These are phyloP conservation scores for Quercus tomentella DNA, from an alignment of 331 rosid genomes.

Conservation along the genomic window DNA sequence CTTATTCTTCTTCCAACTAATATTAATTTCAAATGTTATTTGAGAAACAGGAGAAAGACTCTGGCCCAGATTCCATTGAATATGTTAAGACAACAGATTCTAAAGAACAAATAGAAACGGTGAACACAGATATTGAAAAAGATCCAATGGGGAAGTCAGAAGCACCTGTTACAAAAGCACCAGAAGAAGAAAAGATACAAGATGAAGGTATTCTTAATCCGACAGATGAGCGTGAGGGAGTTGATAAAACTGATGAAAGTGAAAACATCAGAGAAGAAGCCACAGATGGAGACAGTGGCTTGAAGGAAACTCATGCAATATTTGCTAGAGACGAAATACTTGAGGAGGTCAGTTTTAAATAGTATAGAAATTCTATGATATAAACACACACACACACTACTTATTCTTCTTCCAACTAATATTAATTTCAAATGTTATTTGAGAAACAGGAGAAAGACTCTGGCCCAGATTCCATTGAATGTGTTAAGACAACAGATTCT, in stretches of 20 bases:
- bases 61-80: background rate
- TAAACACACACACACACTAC: background rate
- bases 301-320: background rate
- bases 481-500: slow-evolving; percentile 8
- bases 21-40: background rate
- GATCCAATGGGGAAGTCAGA: background rate
- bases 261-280: background rate
- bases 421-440: background rate
- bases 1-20: background rate
- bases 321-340: background rate
- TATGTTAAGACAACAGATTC: slow-evolving; percentile 4
- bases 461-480: background rate
- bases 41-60: slow-evolving; percentile 3
- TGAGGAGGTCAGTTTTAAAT: background rate
- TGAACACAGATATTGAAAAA: background rate
- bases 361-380: too few relatives aligned
- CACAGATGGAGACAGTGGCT: background rate
- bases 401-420: background rate
- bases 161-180: too few relatives aligned
- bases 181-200: too few relatives aligned
- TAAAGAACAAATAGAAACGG: background rate
- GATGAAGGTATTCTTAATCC: too few relatives aligned
- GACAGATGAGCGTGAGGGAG: background rate
- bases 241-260: background rate
- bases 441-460: slow-evolving; percentile 20